Conservation (phyloP, 176 grass and related monocot genomes). For the Cenchrus americanus region DNA sequence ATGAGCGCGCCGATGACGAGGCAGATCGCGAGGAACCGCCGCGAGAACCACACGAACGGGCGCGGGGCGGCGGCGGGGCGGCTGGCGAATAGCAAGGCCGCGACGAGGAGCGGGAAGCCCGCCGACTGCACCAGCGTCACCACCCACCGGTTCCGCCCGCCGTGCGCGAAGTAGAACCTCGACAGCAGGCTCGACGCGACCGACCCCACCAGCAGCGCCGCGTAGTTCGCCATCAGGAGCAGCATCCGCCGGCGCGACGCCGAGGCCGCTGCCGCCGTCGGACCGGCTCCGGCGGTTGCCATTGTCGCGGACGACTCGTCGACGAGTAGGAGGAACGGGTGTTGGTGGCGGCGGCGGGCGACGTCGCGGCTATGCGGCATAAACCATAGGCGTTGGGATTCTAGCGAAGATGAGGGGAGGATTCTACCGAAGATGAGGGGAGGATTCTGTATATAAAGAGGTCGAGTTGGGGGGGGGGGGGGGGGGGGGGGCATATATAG, state of each 20-base stretch:
- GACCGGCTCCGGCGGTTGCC: not conserved
- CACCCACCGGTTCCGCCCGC: slow-evolving; percentile 79
- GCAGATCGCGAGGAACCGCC: slow-evolving; percentile 53
- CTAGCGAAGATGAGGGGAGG: not conserved
- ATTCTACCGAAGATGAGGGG: not conserved
- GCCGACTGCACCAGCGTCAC: slow-evolving; percentile 84
- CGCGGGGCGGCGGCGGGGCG: slow-evolving; percentile 31
- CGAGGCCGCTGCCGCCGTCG: not conserved
- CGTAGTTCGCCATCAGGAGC: slow-evolving; percentile 67
- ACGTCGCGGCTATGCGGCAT: not conserved
- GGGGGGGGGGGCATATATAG: not conserved
- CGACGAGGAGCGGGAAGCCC: slow-evolving; percentile 76
- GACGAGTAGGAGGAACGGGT: not conserved
- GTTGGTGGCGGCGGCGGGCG: not conserved
- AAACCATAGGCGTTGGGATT: not conserved
- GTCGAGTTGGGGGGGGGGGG: not conserved
- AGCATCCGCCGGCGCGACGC: slow-evolving; percentile 4
- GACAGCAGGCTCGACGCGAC: slow-evolving; percentile 82
- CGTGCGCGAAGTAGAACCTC: slow-evolving; percentile 77
- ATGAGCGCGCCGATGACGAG: slow-evolving; percentile 70
- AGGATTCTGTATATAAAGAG: not conserved
- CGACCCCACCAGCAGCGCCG: slow-evolving; percentile 71
- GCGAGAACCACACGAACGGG: slow-evolving; percentile 58
- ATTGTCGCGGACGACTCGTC: slow-evolving; percentile 1
- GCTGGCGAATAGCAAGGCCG: slow-evolving; percentile 23